Conservation (phyloP, 1,284 basidiomycete genomes). For the Trichosporon ovoides region DNA sequence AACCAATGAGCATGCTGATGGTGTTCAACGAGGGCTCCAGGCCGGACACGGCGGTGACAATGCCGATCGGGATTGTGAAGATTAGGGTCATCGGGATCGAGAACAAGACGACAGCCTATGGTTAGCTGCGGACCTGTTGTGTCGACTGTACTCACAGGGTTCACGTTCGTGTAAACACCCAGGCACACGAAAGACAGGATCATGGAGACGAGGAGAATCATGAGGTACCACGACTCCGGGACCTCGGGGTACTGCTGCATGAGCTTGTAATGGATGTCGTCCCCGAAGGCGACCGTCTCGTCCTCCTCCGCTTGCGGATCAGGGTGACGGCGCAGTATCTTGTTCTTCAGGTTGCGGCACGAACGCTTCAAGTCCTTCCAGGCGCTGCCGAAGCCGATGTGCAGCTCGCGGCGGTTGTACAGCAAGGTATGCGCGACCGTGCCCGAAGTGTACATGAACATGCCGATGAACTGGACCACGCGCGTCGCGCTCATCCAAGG, state of each 20-base stretch:
- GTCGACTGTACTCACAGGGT: conserved; percentile 53
- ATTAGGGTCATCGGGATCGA: conserved; percentile 16
- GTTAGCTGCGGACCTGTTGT: no score
- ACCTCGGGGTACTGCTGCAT: conserved; percentile 90
- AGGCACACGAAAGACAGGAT: conserved; percentile 68
- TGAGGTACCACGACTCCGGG: conserved; percentile 88
- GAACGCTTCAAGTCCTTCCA: conserved; percentile 9
- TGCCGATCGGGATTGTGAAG: conserved; percentile 18
- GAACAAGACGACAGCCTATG: conserved; percentile 48
- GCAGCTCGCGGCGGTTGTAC: conserved; percentile 48
- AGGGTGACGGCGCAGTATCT: not conserved
- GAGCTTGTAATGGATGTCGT: conserved; percentile 92
- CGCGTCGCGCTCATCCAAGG: conserved; percentile 14
- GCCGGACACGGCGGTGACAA: conserved; percentile 13
- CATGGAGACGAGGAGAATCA: conserved; percentile 65
- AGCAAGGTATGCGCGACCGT: conserved; percentile 36
- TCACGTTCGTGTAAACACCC: conserved; percentile 77
- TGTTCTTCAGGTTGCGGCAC: conserved; percentile 5
- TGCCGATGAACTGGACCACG: conserved; percentile 10
- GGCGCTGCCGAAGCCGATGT: conserved; percentile 33
- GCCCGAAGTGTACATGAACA: conserved; percentile 16
- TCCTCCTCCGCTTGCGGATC: not conserved
- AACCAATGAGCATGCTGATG: conserved; percentile 56
- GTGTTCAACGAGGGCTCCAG: conserved; percentile 30
- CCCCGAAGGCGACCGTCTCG: conserved; percentile 38